Conservation (phyloP, 768 basidiomycete species). For the Sutorius australiensis region DNA sequence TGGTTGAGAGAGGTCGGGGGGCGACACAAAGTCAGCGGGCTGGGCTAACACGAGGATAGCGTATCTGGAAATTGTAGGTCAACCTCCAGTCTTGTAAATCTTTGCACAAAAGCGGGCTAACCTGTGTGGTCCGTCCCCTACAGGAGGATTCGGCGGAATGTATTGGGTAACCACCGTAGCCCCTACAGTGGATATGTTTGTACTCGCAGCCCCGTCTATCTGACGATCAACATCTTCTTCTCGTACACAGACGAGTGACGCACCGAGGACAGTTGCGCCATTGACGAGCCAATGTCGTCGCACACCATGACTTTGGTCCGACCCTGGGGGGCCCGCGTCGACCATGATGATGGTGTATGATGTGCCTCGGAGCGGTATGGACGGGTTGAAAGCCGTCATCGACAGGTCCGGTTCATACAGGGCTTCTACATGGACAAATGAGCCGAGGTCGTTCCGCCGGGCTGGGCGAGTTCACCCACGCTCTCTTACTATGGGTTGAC, state of each 20-base stretch:
- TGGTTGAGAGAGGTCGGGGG: slow-evolving; percentile 48
- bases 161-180: slow-evolving; percentile 58
- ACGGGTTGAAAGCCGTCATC: slow-evolving; percentile 47
- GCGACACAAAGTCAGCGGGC: slow-evolving; percentile 58
- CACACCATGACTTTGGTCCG: slow-evolving; percentile 52
- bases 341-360: slow-evolving; percentile 68
- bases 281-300: slow-evolving; percentile 84
- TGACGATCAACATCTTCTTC: background rate
- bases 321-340: slow-evolving; percentile 67
- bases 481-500: slow-evolving; percentile 53
- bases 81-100: background rate
- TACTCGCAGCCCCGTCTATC: slow-evolving; percentile 21
- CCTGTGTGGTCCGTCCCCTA: slow-evolving; percentile 74
- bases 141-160: slow-evolving; percentile 65
- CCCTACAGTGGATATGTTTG: slow-evolving; percentile 40
- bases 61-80: slow-evolving; percentile 45
- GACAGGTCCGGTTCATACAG: slow-evolving; percentile 50
- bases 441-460: background rate
- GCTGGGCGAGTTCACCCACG: slow-evolving; percentile 40
- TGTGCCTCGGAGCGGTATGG: slow-evolving; percentile 41
- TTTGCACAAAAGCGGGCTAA: slow-evolving; percentile 23
- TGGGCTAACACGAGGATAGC: slow-evolving; percentile 64
- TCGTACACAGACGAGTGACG: slow-evolving; percentile 4
- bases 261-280: slow-evolving; percentile 48
- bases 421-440: slow-evolving; percentile 44